Evolutionary conservation across 2,329 filamentous ascomycete species (phyloP).

Genomic region (Sporothrix euskadiensis): DNA sequence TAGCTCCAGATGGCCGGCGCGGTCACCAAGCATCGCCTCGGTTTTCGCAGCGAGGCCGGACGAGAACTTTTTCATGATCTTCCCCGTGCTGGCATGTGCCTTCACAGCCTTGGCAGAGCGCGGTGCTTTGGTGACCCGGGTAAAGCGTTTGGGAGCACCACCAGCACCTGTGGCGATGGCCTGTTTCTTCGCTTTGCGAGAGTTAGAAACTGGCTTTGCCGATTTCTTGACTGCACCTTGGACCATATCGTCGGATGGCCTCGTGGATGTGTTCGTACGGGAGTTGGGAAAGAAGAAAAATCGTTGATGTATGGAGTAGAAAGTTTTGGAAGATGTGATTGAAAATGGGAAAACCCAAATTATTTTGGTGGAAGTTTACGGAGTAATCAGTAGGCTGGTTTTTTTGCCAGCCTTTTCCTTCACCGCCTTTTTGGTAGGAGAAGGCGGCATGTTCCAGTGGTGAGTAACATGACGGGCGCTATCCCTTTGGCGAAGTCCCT

Average conservation of each 20-base stretch:
- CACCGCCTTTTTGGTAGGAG: not conserved
- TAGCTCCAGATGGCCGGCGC: constrained; percentile 60
- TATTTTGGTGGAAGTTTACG: not conserved
- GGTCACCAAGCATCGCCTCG: constrained; percentile 59
- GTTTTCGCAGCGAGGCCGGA: constrained; percentile 57
- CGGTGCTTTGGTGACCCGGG: constrained; percentile 54
- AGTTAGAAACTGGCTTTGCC: constrained; percentile 38
- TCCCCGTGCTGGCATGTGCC: constrained; percentile 49
- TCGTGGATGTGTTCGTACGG: not conserved
- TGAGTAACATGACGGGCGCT: not conserved
- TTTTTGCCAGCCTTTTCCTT: not conserved
- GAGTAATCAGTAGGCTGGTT: not conserved
- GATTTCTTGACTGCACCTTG: constrained; percentile 57
- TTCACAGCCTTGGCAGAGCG: constrained; percentile 39
- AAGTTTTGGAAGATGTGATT: not conserved
- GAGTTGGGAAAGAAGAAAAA: not conserved
- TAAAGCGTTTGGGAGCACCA: constrained; percentile 41
- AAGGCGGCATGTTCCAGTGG: not conserved
- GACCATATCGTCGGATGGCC: constrained; percentile 46
- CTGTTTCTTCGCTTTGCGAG: constrained; percentile 42
- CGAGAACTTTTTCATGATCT: constrained; percentile 56
- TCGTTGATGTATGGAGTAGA: not conserved
- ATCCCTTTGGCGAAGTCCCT: no score
- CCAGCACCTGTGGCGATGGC: constrained; percentile 35
- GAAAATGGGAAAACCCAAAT: not conserved